Base-by-base conservation (phyloP, 768 basidiomycete genomes). In the Hortiboletus campestris region DNA sequence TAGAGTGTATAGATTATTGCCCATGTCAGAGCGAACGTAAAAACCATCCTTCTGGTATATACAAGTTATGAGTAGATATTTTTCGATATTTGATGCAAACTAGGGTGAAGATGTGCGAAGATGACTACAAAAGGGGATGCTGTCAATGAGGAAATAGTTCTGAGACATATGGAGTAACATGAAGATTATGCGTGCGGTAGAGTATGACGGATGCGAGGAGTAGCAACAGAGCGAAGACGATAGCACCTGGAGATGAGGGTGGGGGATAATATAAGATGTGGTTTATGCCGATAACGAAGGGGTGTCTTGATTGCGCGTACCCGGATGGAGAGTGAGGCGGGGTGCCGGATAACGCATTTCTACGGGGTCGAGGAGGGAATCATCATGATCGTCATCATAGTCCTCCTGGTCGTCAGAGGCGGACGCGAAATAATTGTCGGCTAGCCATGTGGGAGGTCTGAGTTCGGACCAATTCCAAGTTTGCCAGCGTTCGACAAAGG, bases 401-500 rank as follows among this genome's bases (percentile, higher is more conserved):
- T 62, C 67, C 35, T 62, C 69, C 44, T 60, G 56, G 28, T 71
- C 62, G 44, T 62, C 63, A 11, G 59, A 51, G 28, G 45, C 47
- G 38, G 49, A 49, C 41, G 49, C 36, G 6, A 36, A 25, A 28
- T 28, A 38, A 31, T 16, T 29, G 43, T 63, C 50, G 32, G 63
- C 35, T 3, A 62, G 14, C 72, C 71, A 74, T 17, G 53, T 16
- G 31, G 71, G 70, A 12, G 54, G 59, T 53, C 67, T 59, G 20
- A 72, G 65, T 48, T 72, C 72, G 39, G 70, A 70, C 71, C 71
- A 72, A 22, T 63, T 56, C 71, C 71, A 72, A 32, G 62, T 65
- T 22, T 72, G 71, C 71, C 72, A 73, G 49, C 60, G 70, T 17
- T 72, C 67, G 42, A 54, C 51, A 54, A 55, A 45, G 46, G 59